phyloP scores from a whole-genome alignment of 2,329 filamentous ascomycete species.

The Neonectria faginata region DNA sequence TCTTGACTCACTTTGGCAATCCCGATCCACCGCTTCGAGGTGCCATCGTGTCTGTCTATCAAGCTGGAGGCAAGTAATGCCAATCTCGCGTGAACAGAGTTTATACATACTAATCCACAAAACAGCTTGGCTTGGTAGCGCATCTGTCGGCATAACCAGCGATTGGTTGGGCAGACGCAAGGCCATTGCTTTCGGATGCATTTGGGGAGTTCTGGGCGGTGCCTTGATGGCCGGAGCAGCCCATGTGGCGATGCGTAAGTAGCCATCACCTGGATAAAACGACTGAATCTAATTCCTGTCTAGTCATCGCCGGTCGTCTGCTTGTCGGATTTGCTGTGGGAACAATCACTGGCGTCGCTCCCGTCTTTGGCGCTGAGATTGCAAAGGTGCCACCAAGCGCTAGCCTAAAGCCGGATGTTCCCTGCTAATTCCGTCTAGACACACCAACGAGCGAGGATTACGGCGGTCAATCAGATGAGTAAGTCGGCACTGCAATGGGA shows the following conservation, averaged over 20 bases:
- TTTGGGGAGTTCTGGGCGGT: slow-evolving; percentile 54
- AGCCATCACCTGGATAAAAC: rapidly evolving
- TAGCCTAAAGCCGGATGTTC: neutral
- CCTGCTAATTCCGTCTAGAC: slow-evolving; percentile 38
- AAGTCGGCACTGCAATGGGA: slow-evolving; percentile 18
- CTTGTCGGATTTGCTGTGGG: slow-evolving; percentile 55
- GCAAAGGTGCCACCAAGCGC: slow-evolving; percentile 48
- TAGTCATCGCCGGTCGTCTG: slow-evolving; percentile 54
- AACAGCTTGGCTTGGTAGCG: slow-evolving; percentile 55
- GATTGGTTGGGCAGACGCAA: slow-evolving; percentile 53
- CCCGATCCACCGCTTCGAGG: slow-evolving; percentile 51
- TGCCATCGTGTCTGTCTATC: slow-evolving; percentile 56
- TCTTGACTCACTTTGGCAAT: slow-evolving; percentile 51
- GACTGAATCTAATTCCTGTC: neutral
- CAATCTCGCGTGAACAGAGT: rapidly evolving
- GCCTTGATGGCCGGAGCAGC: slow-evolving; percentile 56
- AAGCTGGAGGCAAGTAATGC: slow-evolving; percentile 50
- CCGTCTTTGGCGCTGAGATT: slow-evolving; percentile 56
- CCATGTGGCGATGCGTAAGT: slow-evolving; percentile 55
- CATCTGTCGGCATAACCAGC: slow-evolving; percentile 54
- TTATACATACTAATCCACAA: neutral
- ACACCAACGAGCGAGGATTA: slow-evolving; percentile 54
- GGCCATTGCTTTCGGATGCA: slow-evolving; percentile 55
- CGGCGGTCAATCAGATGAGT: slow-evolving; percentile 57
- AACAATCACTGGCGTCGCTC: slow-evolving; percentile 56